These are phyloP conservation scores for Coleophoma eucalyptorum DNA, from an alignment of 2,329 filamentous ascomycete species.

Conservation along the genomic window DNA sequence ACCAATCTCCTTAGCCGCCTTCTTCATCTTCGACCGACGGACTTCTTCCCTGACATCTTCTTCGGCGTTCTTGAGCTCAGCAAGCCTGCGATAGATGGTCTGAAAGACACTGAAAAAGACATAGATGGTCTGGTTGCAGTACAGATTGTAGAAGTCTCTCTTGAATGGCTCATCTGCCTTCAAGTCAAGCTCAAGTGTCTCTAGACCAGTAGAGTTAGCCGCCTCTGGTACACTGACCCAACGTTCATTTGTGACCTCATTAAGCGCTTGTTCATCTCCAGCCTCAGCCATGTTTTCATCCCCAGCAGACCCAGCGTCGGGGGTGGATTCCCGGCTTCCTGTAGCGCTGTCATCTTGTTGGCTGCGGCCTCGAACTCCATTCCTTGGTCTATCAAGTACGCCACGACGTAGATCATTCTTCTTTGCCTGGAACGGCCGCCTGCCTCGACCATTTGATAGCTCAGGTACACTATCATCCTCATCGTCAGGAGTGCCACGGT, in stretches of 20 bases:
- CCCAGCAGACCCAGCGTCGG: slow-evolving; percentile 72
- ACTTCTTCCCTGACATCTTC: slow-evolving; percentile 71
- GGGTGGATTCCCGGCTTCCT: slow-evolving; percentile 83
- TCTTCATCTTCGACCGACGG: slow-evolving; percentile 66
- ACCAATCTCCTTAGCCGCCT: slow-evolving; percentile 79
- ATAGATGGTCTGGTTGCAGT: slow-evolving; percentile 86
- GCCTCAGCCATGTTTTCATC: slow-evolving; percentile 72
- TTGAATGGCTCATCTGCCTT: slow-evolving; percentile 78
- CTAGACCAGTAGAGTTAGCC: slow-evolving; percentile 50
- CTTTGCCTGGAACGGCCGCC: slow-evolving; percentile 61
- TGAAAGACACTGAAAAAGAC: slow-evolving; percentile 95
- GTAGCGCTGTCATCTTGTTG: slow-evolving; percentile 81
- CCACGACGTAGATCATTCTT: slow-evolving; percentile 80
- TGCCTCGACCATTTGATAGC: slow-evolving; percentile 62
- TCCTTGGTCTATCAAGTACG: slow-evolving; percentile 75
- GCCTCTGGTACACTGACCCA: slow-evolving; percentile 61
- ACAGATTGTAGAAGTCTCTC: slow-evolving; percentile 82
- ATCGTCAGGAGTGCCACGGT: slow-evolving; percentile 69
- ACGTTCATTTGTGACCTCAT: slow-evolving; percentile 61
- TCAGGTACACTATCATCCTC: slow-evolving; percentile 76
- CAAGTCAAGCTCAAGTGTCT: slow-evolving; percentile 55
- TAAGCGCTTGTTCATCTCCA: slow-evolving; percentile 50
- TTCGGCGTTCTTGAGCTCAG: slow-evolving; percentile 78
- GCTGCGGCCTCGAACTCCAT: slow-evolving; percentile 63
- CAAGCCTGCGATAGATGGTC: slow-evolving; percentile 80